These are phyloP conservation scores for Hippophae rhamnoides DNA, from an alignment of 306 rosid genomes.

Conservation along the genomic window DNA sequence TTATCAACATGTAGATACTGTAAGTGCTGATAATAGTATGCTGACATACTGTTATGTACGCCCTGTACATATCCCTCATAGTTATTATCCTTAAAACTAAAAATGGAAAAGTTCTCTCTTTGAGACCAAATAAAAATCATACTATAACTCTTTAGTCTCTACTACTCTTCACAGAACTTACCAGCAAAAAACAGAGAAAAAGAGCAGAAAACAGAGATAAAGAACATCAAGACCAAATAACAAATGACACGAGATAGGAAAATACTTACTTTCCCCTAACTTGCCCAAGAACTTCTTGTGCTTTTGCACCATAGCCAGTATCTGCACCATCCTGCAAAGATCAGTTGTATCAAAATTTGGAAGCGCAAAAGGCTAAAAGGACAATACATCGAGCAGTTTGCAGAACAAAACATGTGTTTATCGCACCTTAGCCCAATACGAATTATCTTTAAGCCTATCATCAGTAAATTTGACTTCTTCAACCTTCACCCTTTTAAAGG, in stretches of 20 bases:
- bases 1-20: no score
- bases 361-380: constrained; percentile 12
- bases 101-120: no score
- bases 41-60: no score
- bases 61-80: no score
- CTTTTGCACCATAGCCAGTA: constrained; percentile 91
- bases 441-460: constrained; percentile 76
- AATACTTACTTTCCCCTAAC: constrained; percentile 78
- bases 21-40: no score
- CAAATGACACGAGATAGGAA: background rate
- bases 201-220: no score
- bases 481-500: constrained; percentile 74
- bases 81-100: no score
- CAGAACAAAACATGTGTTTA: background rate
- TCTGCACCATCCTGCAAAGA: constrained; percentile 77
- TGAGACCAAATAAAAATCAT: no score
- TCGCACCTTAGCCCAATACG: constrained; percentile 93
- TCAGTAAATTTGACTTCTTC: constrained; percentile 49
- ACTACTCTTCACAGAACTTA: no score
- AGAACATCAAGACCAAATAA: background rate
- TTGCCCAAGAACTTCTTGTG: constrained; percentile 84
- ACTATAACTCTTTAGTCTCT: no score
- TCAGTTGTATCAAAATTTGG: background rate
- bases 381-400: background rate
- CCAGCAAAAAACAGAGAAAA: no score